Base-by-base conservation (phyloP, 2,329 filamentous ascomycete species). In the Fonsecaea monophora region DNA sequence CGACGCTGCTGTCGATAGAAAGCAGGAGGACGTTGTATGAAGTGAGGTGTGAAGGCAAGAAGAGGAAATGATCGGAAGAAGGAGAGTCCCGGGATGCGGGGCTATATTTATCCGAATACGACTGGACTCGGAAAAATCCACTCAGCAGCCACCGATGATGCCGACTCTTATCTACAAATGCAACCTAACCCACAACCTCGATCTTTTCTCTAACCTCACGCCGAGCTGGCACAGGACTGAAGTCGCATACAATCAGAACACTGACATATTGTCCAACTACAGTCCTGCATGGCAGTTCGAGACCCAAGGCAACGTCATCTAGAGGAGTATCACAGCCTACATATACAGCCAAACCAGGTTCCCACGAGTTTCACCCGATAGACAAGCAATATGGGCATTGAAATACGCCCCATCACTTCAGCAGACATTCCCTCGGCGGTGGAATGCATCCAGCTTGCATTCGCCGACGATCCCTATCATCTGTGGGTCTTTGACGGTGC, bases 381-480 rank as follows among this genome's bases (percentile, higher is more conserved):
- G 18, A 18, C 18, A 25, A 10, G 18, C 45, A 64, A 32, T 53
- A 86, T 86, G 84, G 72, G 78, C 4, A 84, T 90, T 74, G 76
- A 84, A 68, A 83, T 91, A 65, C 78, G 82, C 4, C 82, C 80
- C 8, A 83, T 91, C 72, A 82, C 81, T 1, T 81, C 86, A 70
- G 74, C 76, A 57, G 89, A 91, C 71, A 90, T 90, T 60, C 83
- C 87, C 32, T 86, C 84, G 7, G 87, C 87, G 25, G 85, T 90
- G 59, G 82, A 85, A 45, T 89, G 87, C 53, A 87, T 91, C 56
- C 89, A 91, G 73, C 81, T 85, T 72, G 88, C 88, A 0, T 91
- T 91, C 74, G 84, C 82, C 5, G 82, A 87, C 10, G 89, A 91
- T 72, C 89, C 89, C 0, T 91, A 90, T 73, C 88, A 87, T 72